phyloP scores from a whole-genome alignment of 2,329 filamentous ascomycete genomes.

The Fusarium chuoi region DNA sequence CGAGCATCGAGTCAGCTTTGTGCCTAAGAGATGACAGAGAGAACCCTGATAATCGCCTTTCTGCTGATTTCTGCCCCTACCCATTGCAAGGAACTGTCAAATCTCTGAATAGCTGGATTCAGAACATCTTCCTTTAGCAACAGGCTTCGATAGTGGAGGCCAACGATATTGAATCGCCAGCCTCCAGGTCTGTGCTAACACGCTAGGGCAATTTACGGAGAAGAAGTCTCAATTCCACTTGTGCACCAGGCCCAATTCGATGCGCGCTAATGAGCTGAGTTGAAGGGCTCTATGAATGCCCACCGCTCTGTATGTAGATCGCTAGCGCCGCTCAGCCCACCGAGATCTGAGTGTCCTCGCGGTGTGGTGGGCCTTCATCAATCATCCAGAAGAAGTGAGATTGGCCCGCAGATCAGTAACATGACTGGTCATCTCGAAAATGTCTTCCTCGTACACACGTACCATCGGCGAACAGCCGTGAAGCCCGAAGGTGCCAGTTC shows the following conservation, averaged over 20 bases:
- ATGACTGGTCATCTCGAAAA: constrained; percentile 40
- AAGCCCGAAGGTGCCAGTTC: neutral
- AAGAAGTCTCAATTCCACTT: constrained; percentile 19
- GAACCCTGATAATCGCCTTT: neutral
- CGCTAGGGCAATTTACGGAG: constrained; percentile 21
- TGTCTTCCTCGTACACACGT: constrained; percentile 2
- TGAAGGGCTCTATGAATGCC: constrained; percentile 36
- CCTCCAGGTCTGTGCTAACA: constrained; percentile 15
- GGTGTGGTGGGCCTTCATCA: constrained; percentile 33
- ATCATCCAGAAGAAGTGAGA: constrained; percentile 41
- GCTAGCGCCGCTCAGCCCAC: constrained; percentile 44
- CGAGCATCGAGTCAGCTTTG: constrained; percentile 8
- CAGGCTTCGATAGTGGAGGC: constrained; percentile 17
- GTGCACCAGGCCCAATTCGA: constrained; percentile 27
- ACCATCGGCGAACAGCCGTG: constrained; percentile 10
- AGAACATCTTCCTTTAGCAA: constrained; percentile 16
- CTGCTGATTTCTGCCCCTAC: constrained; percentile 24
- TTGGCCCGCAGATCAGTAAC: constrained; percentile 43
- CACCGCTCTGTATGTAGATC: constrained; percentile 46
- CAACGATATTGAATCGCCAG: constrained; percentile 22
- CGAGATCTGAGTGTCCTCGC: constrained; percentile 42
- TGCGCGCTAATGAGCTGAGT: constrained; percentile 43
- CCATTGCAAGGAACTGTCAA: constrained; percentile 23
- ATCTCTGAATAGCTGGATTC: neutral
- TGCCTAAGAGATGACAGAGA: constrained; percentile 1